A percentile compares a stretch with the other conserved stretches of the same genome.
These are phyloP conservation scores for Neostapfia colusana DNA, from an alignment of 176 grass and related monocot genomes.

Conservation along the genomic window DNA sequence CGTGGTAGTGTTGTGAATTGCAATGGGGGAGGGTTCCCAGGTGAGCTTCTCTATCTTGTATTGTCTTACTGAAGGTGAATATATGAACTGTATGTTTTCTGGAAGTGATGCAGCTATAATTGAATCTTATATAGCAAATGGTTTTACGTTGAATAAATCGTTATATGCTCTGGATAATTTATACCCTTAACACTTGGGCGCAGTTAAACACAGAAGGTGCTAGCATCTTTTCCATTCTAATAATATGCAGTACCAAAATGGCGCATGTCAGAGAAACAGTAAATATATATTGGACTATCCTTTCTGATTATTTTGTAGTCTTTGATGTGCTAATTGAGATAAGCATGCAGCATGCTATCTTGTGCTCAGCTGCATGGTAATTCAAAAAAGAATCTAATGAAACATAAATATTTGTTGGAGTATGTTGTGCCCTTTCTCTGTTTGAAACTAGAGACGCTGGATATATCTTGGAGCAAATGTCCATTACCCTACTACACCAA, in stretches of 20 bases:
- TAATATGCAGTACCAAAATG: neutral
- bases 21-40: constrained; percentile 39
- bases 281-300: neutral
- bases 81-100: neutral
- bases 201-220: neutral
- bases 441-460: neutral
- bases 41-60: constrained; percentile 20
- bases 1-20: neutral
- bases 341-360: neutral
- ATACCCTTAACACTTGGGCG: neutral
- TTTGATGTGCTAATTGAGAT: neutral
- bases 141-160: neutral
- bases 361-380: neutral
- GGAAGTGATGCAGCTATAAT: neutral
- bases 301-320: neutral
- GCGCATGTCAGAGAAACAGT: neutral
- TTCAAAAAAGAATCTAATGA: neutral
- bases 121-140: neutral
- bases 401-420: neutral
- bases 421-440: neutral
- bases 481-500: neutral
- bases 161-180: neutral
- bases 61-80: neutral
- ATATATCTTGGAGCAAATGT: neutral
- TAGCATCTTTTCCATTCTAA: neutral